Percentiles rank a stretch among this genome's conserved stretches.
Evolutionary conservation across 176 grass and related monocot genomes (phyloP).

Genomic region (Aegilops sharonensis): DNA sequence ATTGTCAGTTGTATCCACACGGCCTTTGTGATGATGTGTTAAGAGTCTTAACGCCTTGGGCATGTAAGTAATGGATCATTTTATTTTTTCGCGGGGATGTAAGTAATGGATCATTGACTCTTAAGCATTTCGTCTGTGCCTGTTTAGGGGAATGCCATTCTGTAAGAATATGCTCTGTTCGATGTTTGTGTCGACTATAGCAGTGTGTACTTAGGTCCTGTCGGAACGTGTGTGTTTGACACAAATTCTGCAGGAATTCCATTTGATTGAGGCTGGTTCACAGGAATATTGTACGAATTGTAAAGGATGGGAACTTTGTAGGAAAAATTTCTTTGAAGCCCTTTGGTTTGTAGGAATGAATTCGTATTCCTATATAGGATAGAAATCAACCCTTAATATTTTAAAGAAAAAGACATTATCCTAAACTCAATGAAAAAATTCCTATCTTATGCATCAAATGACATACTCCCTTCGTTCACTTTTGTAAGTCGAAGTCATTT

Average conservation of each 20-base stretch:
- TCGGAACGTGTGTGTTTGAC: neutral
- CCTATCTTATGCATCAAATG: too few relatives aligned
- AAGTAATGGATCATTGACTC: slow-evolving; percentile 13
- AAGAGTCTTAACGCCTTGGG: neutral
- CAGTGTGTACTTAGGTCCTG: neutral
- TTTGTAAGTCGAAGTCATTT: too few relatives aligned
- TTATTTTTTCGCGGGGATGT: neutral
- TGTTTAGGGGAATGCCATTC: neutral
- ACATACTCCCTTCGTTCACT: too few relatives aligned
- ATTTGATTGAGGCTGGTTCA: neutral
- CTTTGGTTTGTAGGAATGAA: too few relatives aligned
- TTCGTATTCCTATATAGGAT: too few relatives aligned
- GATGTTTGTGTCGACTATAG: neutral
- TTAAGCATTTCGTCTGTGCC: neutral
- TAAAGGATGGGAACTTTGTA: too few relatives aligned
- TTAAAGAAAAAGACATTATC: too few relatives aligned
- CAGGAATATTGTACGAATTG: too few relatives aligned
- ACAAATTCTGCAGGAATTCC: neutral
- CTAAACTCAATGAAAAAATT: too few relatives aligned
- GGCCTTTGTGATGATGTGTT: neutral
- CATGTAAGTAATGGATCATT: slow-evolving; percentile 22
- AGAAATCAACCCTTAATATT: too few relatives aligned
- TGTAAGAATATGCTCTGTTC: neutral
- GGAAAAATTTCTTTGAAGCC: too few relatives aligned
- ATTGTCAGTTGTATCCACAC: slow-evolving; percentile 2